phyloP scores from a whole-genome alignment of 139 green algal genomes.

The Volvox reticuliferus region DNA sequence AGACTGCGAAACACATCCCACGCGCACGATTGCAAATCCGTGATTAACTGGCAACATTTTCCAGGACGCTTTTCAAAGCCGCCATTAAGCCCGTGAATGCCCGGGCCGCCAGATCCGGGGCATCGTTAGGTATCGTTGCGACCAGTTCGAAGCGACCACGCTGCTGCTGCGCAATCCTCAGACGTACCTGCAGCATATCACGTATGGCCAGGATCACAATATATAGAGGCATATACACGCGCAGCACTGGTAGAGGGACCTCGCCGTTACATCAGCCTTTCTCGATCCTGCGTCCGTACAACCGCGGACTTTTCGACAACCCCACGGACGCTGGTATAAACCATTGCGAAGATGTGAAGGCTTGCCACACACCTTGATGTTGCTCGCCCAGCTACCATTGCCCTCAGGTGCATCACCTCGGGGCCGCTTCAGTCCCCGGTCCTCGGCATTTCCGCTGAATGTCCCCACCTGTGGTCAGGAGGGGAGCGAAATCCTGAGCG shows the following conservation, averaged over 20 bases:
- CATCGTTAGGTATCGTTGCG: constrained; percentile 30
- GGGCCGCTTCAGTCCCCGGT: background rate
- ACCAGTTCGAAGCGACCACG: constrained; percentile 43
- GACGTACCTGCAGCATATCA: constrained; percentile 1
- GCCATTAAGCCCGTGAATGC: constrained; percentile 42
- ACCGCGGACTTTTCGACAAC: no score
- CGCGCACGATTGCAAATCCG: no score
- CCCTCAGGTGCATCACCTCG: background rate
- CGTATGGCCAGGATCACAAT: no score
- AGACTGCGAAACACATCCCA: no score
- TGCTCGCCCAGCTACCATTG: constrained; percentile 5
- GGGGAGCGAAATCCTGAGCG: no score
- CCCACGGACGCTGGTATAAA: no score
- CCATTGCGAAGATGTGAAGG: no score
- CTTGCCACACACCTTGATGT: background rate
- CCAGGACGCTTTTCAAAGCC: background rate
- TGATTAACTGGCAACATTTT: no score
- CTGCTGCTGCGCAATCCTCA: constrained; percentile 44
- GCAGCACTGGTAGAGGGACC: no score
- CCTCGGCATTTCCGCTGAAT: background rate
- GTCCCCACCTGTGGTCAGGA: constrained; percentile 8
- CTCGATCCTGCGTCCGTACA: no score
- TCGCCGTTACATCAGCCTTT: no score
- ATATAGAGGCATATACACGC: no score
- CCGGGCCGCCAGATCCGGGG: background rate